Evolutionary conservation across 495 filamentous ascomycete species (phyloP).

Genomic region (Antarctomyces pellizariae): DNA sequence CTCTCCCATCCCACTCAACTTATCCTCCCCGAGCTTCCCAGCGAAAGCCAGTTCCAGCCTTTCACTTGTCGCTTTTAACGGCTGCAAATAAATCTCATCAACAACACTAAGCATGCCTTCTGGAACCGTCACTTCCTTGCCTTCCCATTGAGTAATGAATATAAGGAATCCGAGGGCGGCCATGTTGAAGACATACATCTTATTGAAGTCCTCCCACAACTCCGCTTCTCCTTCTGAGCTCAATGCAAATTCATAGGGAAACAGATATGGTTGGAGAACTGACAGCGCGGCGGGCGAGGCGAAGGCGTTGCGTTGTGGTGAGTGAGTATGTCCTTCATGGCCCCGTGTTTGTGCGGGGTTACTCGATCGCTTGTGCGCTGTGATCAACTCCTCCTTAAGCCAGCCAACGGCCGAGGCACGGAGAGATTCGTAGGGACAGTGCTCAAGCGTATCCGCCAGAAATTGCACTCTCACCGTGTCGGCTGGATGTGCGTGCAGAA

Average conservation of each 20-base stretch:
- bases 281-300: conserved; percentile 24
- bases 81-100: conserved; percentile 11
- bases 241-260: conserved; percentile 16
- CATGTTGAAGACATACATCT: conserved; percentile 22
- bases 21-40: no score
- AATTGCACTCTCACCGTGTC: conserved; percentile 46
- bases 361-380: conserved; percentile 12
- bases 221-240: conserved; percentile 10
- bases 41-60: no score
- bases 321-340: conserved; percentile 7
- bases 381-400: conserved; percentile 65
- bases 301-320: conserved; percentile 31
- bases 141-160: conserved; percentile 20
- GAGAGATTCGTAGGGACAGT: conserved; percentile 52
- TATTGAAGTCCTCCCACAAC: conserved; percentile 17
- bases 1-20: no score
- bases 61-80: no score
- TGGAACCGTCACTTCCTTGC: conserved; percentile 8
- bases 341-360: no score
- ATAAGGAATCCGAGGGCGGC: conserved; percentile 28
- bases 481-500: conserved; percentile 58
- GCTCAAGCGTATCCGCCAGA: conserved; percentile 57
- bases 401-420: conserved; percentile 67
- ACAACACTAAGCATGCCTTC: conserved; percentile 10
- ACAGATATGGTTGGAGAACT: conserved; percentile 24